phyloP scores from a whole-genome alignment of 768 basidiomycete species.

The Mycena chlorophos region DNA sequence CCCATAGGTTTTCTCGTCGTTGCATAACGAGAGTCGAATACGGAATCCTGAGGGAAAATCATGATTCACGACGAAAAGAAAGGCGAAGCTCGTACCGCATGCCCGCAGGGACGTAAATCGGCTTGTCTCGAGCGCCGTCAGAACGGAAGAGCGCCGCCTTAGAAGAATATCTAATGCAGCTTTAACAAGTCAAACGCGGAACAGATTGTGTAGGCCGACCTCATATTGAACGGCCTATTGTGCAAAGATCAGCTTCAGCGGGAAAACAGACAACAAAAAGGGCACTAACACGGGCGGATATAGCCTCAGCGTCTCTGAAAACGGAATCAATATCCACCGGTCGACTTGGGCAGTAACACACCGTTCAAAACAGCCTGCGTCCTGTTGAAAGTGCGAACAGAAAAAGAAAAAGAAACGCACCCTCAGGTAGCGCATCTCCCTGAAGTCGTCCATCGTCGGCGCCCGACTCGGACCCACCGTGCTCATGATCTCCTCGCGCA shows the following conservation, averaged over 20 bases:
- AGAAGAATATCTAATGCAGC: constrained; percentile 23
- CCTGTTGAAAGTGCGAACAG: background rate
- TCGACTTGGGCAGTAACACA: too few species aligned
- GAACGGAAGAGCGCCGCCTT: constrained; percentile 30
- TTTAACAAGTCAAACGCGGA: background rate
- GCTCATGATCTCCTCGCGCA: constrained; percentile 45
- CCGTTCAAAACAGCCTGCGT: constrained; percentile 7
- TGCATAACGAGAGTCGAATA: constrained; percentile 64
- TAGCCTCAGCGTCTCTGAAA: constrained; percentile 51
- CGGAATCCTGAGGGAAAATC: constrained; percentile 29
- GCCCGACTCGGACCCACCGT: constrained; percentile 41
- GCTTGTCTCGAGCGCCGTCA: constrained; percentile 29
- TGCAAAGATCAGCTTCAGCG: background rate
- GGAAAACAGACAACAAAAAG: background rate
- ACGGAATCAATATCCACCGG: background rate
- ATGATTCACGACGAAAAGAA: background rate
- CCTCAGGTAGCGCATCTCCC: constrained; percentile 58
- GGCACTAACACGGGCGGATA: constrained; percentile 50
- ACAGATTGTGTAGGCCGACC: constrained; percentile 15
- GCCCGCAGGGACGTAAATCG: constrained; percentile 42
- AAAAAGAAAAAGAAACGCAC: constrained; percentile 52
- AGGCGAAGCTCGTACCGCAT: constrained; percentile 27
- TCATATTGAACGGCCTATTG: constrained; percentile 38
- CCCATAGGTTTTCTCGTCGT: constrained; percentile 63
- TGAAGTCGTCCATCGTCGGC: constrained; percentile 57